phyloP scores from a whole-genome alignment of 768 basidiomycete species.

The Psilocybe cyanescens region DNA sequence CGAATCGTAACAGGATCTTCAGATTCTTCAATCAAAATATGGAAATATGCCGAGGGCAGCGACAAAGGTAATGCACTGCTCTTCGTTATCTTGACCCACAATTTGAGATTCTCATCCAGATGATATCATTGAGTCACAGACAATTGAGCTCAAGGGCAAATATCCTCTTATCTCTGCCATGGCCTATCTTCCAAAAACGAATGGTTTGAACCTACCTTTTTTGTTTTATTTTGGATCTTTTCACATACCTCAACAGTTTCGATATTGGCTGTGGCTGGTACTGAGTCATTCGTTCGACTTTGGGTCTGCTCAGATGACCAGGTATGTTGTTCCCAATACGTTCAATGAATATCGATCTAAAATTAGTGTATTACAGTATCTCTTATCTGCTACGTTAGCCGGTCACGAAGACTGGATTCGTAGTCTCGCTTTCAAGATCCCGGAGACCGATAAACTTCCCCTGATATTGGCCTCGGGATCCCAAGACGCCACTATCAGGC shows the following conservation, averaged over 20 bases:
- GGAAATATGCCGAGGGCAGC: slow-evolving; percentile 45
- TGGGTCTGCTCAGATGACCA: slow-evolving; percentile 68
- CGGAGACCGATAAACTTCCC: slow-evolving; percentile 36
- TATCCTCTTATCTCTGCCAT: slow-evolving; percentile 78
- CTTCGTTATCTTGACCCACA: background rate
- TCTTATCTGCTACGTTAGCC: slow-evolving; percentile 58
- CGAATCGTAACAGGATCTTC: slow-evolving; percentile 80
- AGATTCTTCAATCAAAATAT: slow-evolving; percentile 79
- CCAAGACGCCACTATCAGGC: slow-evolving; percentile 90
- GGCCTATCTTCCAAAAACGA: slow-evolving; percentile 63
- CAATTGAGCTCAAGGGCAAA: slow-evolving; percentile 64
- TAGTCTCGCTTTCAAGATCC: slow-evolving; percentile 66
- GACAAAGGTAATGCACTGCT: slow-evolving; percentile 28
- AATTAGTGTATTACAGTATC: slow-evolving; percentile 47
- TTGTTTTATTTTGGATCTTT: slow-evolving; percentile 13
- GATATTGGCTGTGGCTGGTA: slow-evolving; percentile 83
- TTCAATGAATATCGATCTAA: background rate
- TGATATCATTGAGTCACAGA: slow-evolving; percentile 52
- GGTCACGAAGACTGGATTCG: slow-evolving; percentile 99
- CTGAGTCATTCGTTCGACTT: slow-evolving; percentile 78
- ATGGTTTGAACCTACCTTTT: slow-evolving; percentile 45
- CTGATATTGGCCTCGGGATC: slow-evolving; percentile 91
- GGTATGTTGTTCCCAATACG: slow-evolving; percentile 36
- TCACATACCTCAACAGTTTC: slow-evolving; percentile 40
- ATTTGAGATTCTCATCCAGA: slow-evolving; percentile 28